Percentiles rank a stretch among this genome's conserved stretches.
Evolutionary conservation across 257 asterid genomes (phyloP).

Genomic region (Capsicum baccatum): DNA sequence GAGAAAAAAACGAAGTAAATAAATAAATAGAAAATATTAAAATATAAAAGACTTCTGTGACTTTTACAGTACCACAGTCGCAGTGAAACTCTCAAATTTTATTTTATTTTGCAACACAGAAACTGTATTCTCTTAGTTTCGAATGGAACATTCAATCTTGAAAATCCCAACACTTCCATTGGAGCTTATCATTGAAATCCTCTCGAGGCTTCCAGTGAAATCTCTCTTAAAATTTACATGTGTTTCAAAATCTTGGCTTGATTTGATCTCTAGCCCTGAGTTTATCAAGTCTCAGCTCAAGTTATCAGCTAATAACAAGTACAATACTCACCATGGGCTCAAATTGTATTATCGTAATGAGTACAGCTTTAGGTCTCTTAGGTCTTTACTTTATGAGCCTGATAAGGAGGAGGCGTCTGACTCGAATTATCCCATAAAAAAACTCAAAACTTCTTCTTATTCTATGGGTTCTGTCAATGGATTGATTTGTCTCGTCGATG

Average conservation of each 20-base stretch:
- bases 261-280: constrained; percentile 21
- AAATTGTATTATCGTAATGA: background rate
- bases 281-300: constrained; percentile 48
- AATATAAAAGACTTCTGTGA: no score
- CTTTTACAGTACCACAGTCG: no score
- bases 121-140: no score
- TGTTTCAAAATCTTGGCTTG: background rate
- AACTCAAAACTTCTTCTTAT: no score
- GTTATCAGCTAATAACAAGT: constrained; percentile 5
- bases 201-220: background rate
- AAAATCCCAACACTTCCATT: background rate
- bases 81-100: no score
- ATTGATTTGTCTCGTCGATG: no score
- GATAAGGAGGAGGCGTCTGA: background rate
- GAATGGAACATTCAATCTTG: no score
- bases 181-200: background rate
- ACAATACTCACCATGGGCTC: constrained; percentile 4
- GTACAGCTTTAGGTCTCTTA: background rate
- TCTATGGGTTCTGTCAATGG: no score
- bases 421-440: no score
- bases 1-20: no score
- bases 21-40: no score
- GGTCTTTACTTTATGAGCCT: background rate
- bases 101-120: no score
- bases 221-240: background rate